Evolutionary conservation across 169 alveolate genomes (phyloP).

Genomic region (Perkinsus chesapeaki): DNA sequence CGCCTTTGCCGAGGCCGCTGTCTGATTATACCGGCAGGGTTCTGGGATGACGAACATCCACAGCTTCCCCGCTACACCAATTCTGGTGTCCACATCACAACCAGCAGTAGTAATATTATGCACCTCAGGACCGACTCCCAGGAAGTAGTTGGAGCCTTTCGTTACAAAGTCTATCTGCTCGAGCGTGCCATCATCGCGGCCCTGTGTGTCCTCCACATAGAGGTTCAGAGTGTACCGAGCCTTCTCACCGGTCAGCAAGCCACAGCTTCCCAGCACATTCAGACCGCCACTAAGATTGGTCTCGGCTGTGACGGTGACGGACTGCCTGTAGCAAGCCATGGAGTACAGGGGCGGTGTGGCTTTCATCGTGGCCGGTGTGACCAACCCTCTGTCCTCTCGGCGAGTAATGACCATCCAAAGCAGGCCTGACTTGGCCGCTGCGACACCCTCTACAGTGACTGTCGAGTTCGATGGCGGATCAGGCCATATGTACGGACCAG

Average conservation of each 20-base stretch:
- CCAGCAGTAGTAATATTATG: neutral
- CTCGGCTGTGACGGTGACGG: neutral
- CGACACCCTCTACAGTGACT: neutral
- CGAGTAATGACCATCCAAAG: neutral
- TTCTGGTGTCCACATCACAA: neutral
- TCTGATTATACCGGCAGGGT: neutral
- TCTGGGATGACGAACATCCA: neutral
- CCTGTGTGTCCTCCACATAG: slow-evolving; percentile 6
- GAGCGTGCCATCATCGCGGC: neutral
- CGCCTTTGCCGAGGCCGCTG: neutral
- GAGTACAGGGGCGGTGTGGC: neutral
- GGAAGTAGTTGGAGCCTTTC: neutral
- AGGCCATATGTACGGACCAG: neutral
- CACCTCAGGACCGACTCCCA: neutral
- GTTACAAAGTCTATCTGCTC: neutral
- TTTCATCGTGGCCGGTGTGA: neutral
- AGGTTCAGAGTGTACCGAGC: neutral
- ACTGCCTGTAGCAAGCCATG: neutral
- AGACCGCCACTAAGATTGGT: neutral
- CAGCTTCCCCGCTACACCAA: neutral
- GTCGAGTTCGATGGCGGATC: neutral
- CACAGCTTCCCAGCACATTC: neutral
- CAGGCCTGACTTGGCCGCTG: neutral
- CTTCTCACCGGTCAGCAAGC: neutral
- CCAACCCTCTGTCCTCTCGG: neutral